phyloP scores from a whole-genome alignment of 495 filamentous ascomycete species.

The Penicillium samsonianum region DNA sequence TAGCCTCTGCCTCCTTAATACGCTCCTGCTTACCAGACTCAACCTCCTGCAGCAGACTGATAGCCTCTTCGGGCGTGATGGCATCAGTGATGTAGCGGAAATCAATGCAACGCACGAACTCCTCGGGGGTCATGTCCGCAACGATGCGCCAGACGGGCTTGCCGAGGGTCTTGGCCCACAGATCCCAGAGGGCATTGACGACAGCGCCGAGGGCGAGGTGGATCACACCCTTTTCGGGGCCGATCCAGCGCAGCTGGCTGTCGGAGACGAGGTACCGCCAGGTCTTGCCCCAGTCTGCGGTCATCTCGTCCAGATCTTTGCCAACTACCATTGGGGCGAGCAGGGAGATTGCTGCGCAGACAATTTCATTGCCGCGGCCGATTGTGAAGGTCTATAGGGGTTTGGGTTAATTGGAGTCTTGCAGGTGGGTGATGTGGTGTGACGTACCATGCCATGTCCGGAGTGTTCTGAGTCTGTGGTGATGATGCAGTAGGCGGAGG shows the following conservation, averaged over 20 bases:
- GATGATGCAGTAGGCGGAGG: conserved; percentile 88
- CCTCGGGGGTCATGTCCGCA: conserved; percentile 83
- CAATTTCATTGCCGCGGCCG: conserved; percentile 91
- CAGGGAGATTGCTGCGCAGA: conserved; percentile 79
- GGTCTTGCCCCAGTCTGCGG: conserved; percentile 80
- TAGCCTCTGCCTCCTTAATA: conserved; percentile 67
- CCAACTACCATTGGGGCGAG: conserved; percentile 71
- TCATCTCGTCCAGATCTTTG: conserved; percentile 72
- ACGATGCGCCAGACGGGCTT: conserved; percentile 93
- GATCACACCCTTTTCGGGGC: conserved; percentile 92
- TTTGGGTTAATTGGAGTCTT: conserved; percentile 4
- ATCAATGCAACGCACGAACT: conserved; percentile 85
- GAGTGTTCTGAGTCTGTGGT: conserved; percentile 70
- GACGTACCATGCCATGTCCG: conserved; percentile 84
- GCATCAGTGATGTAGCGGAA: conserved; percentile 94
- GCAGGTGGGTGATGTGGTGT: not conserved
- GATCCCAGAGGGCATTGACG: conserved; percentile 92
- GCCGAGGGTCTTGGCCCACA: conserved; percentile 82
- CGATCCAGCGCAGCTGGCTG: conserved; percentile 91
- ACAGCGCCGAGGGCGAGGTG: conserved; percentile 89
- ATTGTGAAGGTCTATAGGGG: conserved; percentile 85
- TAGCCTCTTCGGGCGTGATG: conserved; percentile 82
- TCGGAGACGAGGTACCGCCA: conserved; percentile 91
- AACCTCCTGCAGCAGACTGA: conserved; percentile 64
- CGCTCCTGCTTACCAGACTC: conserved; percentile 65